Base-by-base conservation (phyloP, 2,329 filamentous ascomycete genomes). In the Cladosporium sp. region DNA sequence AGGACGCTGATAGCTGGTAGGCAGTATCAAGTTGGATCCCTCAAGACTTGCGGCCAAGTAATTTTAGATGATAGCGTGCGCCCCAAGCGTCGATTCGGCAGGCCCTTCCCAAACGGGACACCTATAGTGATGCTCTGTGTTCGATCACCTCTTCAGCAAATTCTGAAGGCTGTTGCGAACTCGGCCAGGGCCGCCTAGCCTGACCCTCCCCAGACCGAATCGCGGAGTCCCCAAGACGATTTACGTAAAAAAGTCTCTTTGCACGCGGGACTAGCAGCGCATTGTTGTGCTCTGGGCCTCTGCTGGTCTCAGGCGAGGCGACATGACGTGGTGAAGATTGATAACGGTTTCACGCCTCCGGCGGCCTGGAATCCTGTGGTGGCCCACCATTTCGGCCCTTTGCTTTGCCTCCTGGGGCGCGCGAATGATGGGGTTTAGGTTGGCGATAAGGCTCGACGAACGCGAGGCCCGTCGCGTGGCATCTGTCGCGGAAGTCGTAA, bases 171-270 rank as follows among this genome's bases (percentile, higher is more conserved):
- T 28, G 22, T 28, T 28, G 22, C 22, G 22, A 28, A 28, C 22
- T 28, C 22, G 22, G 22, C 22, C 22, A 28, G 22, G 22, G 22
- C 22, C 40, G 48, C 40, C 48, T 37, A 33, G 40, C 9, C 48
- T 37, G 31, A 37, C 7, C 31, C 32, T 16, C 48, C 48, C 48
- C 38, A 35, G 33, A 35, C 33, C 22, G 16, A n/a, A 34, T 43
- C 48, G 40, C 32, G 41, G 48, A 43, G 40, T 18, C 38, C 35
- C 48, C 48, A 50, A 43, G 19, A 19, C 32, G 35, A 35, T 50
- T 50, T 50, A 50, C 48, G 40, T 50, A 50, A 50, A 50, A 28
- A 13, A n/a, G 33, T 9, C 38, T 11, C 40, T 40, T 22, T 37
- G 35, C 46, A 49, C 46, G 35, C 35, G 33, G 22, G 22, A 28